Conservation (phyloP, 306 rosid species). For the Comarum palustre region DNA sequence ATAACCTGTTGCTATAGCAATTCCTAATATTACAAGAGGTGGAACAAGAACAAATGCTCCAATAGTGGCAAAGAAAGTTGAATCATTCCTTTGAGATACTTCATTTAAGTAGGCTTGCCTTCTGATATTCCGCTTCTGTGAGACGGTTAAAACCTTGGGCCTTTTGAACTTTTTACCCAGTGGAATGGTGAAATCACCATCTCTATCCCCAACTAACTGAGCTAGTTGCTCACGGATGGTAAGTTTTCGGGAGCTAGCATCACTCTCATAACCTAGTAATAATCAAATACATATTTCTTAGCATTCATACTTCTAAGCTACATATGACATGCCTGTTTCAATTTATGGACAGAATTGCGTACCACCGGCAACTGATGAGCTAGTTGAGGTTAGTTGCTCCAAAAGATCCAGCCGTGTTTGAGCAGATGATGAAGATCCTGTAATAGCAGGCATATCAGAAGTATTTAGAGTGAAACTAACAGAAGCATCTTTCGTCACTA, state of each 20-base stretch:
- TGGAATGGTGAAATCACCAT: slow-evolving; percentile 72
- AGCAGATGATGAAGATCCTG: slow-evolving; percentile 68
- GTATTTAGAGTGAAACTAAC: not conserved
- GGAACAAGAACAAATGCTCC: slow-evolving; percentile 94
- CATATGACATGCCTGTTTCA: not conserved
- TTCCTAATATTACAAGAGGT: slow-evolving; percentile 77
- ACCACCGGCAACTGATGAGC: slow-evolving; percentile 62
- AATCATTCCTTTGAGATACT: slow-evolving; percentile 87
- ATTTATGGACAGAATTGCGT: slow-evolving; percentile 21
- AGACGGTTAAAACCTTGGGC: slow-evolving; percentile 70
- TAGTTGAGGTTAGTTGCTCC: slow-evolving; percentile 80
- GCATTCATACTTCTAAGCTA: not conserved
- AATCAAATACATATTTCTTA: slow-evolving; percentile 8
- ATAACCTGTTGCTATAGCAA: slow-evolving; percentile 83
- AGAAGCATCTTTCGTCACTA: slow-evolving; percentile 5
- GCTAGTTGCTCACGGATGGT: slow-evolving; percentile 77
- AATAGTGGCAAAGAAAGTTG: slow-evolving; percentile 80
- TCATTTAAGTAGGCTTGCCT: slow-evolving; percentile 77
- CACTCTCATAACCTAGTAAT: slow-evolving; percentile 67
- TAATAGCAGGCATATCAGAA: slow-evolving; percentile 4
- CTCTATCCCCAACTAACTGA: slow-evolving; percentile 58
- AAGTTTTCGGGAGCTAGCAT: slow-evolving; percentile 41
- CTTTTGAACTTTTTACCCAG: slow-evolving; percentile 77
- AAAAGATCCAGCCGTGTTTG: slow-evolving; percentile 83
- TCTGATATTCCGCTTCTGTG: slow-evolving; percentile 87